These are phyloP conservation scores for Saccharomycopsis crataegensis DNA, from an alignment of 1,139 yeast species.

Conservation along the genomic window DNA sequence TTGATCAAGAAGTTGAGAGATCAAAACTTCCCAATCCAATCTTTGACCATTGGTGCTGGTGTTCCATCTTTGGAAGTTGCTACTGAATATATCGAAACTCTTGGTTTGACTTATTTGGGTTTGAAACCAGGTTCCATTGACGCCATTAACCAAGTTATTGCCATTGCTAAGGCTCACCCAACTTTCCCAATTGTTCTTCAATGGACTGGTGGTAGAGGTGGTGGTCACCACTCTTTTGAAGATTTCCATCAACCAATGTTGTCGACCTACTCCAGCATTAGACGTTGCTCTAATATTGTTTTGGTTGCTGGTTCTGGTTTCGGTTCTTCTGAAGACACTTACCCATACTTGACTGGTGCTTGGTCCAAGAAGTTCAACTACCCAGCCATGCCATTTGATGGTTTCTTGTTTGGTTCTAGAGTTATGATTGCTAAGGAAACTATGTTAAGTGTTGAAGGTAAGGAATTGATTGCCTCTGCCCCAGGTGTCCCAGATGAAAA, in stretches of 20 bases:
- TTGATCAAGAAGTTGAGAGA: slow-evolving; percentile 75
- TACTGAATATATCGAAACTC: slow-evolving; percentile 84
- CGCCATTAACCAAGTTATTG: slow-evolving; percentile 76
- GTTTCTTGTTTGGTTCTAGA: slow-evolving; percentile 92
- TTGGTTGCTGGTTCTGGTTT: slow-evolving; percentile 97
- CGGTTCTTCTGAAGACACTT: slow-evolving; percentile 94
- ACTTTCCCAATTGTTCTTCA: slow-evolving; percentile 92
- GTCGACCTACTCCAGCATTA: slow-evolving; percentile 91
- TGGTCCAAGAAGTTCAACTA: slow-evolving; percentile 83
- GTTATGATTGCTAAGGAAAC: slow-evolving; percentile 98
- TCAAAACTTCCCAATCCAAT: slow-evolving; percentile 92
- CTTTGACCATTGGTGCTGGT: slow-evolving; percentile 98
- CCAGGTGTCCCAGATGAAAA: slow-evolving; percentile 79
- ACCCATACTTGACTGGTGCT: slow-evolving; percentile 93
- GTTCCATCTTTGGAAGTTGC: slow-evolving; percentile 98
- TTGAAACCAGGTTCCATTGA: slow-evolving; percentile 97
- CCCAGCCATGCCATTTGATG: slow-evolving; percentile 99
- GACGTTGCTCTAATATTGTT: slow-evolving; percentile 84
- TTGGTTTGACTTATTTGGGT: slow-evolving; percentile 90
- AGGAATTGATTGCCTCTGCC: slow-evolving; percentile 83
- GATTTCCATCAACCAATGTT: slow-evolving; percentile 97
- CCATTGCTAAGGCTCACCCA: slow-evolving; percentile 94
- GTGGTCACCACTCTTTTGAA: slow-evolving; percentile 99
- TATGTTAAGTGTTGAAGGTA: slow-evolving; percentile 87
- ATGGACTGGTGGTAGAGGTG: slow-evolving; percentile 99